Evolutionary conservation across 345 rosid genomes (phyloP).

Genomic region (Pistacia atlantica): DNA sequence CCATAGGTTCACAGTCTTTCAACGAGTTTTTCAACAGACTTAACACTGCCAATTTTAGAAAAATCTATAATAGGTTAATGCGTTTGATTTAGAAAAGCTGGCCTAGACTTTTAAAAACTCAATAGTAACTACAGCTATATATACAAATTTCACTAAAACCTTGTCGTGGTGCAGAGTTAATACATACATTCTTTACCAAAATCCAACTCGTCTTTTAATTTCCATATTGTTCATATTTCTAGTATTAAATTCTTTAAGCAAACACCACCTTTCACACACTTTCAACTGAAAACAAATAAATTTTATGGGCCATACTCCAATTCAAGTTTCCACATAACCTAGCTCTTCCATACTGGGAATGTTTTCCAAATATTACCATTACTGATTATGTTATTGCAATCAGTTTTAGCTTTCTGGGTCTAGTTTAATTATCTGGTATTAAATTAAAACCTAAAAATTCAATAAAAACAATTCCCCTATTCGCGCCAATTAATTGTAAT

Average conservation of each 20-base stretch:
- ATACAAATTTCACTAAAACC: neutral
- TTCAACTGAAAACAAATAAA: neutral
- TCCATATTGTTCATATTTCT: neutral
- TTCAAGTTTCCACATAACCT: neutral
- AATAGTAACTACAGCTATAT: neutral
- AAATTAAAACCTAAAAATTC: neutral
- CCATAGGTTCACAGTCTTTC: neutral
- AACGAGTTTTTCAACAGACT: neutral
- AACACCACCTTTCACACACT: neutral
- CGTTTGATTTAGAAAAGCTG: no score
- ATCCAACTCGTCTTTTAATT: no score
- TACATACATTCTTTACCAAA: no score
- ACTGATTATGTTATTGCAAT: no score
- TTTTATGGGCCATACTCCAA: neutral
- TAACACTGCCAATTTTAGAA: neutral
- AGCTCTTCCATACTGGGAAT: no score
- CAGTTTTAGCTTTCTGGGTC: neutral
- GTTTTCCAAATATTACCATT: no score
- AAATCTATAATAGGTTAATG: neutral
- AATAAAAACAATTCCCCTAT: no score
- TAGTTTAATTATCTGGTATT: neutral
- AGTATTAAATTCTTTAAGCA: neutral
- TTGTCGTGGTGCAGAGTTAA: no score
- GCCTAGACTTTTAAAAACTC: no score
- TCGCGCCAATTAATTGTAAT: no score